These are phyloP conservation scores for Cicer pinnatifidum DNA, from an alignment of 306 rosid genomes.

Conservation along the genomic window DNA sequence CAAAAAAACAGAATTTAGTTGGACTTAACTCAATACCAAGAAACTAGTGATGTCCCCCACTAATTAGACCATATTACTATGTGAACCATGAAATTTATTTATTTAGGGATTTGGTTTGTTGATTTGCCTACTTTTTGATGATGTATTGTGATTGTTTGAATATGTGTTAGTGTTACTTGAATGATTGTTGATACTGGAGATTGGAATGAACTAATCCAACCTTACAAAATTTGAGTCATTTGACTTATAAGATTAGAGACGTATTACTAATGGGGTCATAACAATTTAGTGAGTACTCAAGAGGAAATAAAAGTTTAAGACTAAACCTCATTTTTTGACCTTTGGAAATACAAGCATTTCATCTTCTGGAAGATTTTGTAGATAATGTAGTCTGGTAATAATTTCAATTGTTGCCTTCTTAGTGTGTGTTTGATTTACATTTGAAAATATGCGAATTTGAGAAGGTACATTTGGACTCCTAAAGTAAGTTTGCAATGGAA, in stretches of 20 bases:
- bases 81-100: background rate
- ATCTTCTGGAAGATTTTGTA: background rate
- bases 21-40: background rate
- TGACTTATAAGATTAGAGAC: background rate
- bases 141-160: no score
- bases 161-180: no score
- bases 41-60: background rate
- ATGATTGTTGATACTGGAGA: no score
- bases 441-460: background rate
- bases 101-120: no score
- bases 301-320: background rate
- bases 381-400: background rate
- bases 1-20: background rate
- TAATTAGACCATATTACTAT: background rate
- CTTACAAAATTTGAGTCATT: background rate
- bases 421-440: background rate
- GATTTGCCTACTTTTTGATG: no score
- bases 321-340: background rate
- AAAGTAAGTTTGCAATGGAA: background rate
- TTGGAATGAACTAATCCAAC: background rate
- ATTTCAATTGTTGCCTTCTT: background rate
- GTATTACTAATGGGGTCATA: background rate
- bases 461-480: conserved; percentile 2
- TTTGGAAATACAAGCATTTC: background rate
- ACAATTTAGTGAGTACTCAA: background rate